Base-by-base conservation (phyloP, 805 yeast species). In the Tetrapisispora fleetii region DNA sequence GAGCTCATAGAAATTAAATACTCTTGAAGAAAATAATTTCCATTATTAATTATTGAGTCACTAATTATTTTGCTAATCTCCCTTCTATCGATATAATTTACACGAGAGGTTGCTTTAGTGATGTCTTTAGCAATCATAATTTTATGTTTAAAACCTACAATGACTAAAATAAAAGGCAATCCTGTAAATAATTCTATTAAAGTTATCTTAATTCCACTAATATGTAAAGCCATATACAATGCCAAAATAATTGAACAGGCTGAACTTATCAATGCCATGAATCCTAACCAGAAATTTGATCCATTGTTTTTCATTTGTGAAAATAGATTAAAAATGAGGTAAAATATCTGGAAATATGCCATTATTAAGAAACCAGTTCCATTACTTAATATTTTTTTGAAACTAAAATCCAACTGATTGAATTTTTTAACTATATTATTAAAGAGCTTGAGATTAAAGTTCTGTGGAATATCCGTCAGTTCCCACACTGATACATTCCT, bases 131-230 rank as follows among this genome's bases (percentile, higher is more conserved):
- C 83, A 54, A 89, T 74, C 14, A 79, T 72, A 18, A 87, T 77
- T 59, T 90, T 88, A 64, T 86, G 85, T 62, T 87, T 89, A 68
- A 91, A 91, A 1, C 98, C 99, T 60, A 91, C 79, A 5, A 88
- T 81, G 18, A 95, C 88, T 22, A 91, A 95, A 60, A 91, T 75
- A 67, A 91, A 91, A 19, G 99, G 99, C 41, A 91, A 68, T 32
- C 97, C 97, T 69, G 91, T 96, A 50, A 89, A 78, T 54, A 91
- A 72, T 48, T 86, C 79, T 48, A 85, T 70, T 48, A 86, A 71
- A 10, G 95, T 80, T 32, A 90, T 81, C 45, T 76, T 76, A 42
- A 78, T 68, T 35, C 78, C 76, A 46, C 85, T 67, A 32, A 78
- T 58, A 49, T 75, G 73, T 28, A 78, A 75, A 5, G 85, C 74